Evolutionary conservation across 495 filamentous ascomycete species (phyloP).

Genomic region (Penicillium maclennaniae): DNA sequence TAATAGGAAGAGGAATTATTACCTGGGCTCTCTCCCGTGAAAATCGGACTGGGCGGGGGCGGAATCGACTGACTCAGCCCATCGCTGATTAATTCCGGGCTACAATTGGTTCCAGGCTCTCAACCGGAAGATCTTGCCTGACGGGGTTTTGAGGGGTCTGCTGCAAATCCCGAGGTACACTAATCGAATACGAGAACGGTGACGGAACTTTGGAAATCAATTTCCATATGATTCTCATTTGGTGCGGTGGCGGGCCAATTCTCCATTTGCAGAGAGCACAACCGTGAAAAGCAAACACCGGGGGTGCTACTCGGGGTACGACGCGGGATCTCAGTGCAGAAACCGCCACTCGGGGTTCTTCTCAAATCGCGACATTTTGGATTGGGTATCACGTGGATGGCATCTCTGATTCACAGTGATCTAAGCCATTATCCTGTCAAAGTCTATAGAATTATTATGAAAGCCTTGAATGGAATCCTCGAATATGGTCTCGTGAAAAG

Average conservation of each 20-base stretch:
- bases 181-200: neutral
- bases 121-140: conserved; percentile 2
- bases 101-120: conserved; percentile 7
- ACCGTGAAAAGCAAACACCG: neutral
- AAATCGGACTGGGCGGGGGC: conserved; percentile 9
- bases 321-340: neutral
- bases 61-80: conserved; percentile 10
- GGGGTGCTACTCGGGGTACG: neutral
- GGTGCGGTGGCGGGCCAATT: neutral
- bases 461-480: too few relatives aligned
- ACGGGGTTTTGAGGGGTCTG: neutral
- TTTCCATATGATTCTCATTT: neutral
- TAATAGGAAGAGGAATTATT: neutral
- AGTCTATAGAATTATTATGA: too few relatives aligned
- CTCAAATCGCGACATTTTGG: neutral
- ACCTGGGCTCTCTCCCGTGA: conserved; percentile 1
- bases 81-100: conserved; percentile 1
- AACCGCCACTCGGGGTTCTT: neutral
- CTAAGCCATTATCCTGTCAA: too few relatives aligned
- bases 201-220: too few relatives aligned
- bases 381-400: too few relatives aligned
- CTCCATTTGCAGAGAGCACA: neutral
- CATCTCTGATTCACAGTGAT: too few relatives aligned
- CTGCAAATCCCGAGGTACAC: neutral
- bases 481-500: too few relatives aligned